phyloP scores from a whole-genome alignment of 805 yeast genomes.

The Jamesozyma spencerorum region DNA sequence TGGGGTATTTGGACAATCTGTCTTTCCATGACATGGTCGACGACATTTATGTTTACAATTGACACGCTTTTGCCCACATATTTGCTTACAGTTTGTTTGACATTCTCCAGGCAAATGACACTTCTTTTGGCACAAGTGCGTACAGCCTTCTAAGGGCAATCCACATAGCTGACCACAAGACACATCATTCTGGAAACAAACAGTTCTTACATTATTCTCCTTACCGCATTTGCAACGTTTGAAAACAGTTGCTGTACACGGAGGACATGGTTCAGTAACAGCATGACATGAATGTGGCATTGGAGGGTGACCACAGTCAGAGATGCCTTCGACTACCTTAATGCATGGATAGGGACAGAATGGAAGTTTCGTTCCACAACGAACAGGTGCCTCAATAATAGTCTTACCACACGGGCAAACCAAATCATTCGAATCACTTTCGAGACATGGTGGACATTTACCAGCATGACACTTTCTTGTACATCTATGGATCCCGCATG shows the following conservation, averaged over 20 bases:
- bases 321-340: conserved; percentile 32
- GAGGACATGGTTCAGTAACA: conserved; percentile 58
- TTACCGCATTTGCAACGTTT: conserved; percentile 58
- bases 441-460: conserved; percentile 70
- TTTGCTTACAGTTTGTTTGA: conserved; percentile 45
- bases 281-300: conserved; percentile 71
- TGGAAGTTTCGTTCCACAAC: conserved; percentile 69
- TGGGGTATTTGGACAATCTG: conserved; percentile 43
- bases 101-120: conserved; percentile 59
- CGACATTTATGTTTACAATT: conserved; percentile 65
- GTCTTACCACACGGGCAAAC: conserved; percentile 78
- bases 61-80: conserved; percentile 44
- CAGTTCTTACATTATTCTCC: conserved; percentile 41
- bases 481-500: conserved; percentile 66
- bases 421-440: conserved; percentile 69
- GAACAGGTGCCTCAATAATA: conserved; percentile 67
- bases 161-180: conserved; percentile 66
- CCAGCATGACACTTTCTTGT: conserved; percentile 70
- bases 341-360: conserved; percentile 59
- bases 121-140: conserved; percentile 42
- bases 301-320: conserved; percentile 60
- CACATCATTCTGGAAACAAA: conserved; percentile 59
- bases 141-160: conserved; percentile 37
- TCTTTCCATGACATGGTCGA: conserved; percentile 53
- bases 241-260: conserved; percentile 55